These are phyloP conservation scores for Russula virescens DNA, from an alignment of 768 basidiomycete species.

Conservation along the genomic window DNA sequence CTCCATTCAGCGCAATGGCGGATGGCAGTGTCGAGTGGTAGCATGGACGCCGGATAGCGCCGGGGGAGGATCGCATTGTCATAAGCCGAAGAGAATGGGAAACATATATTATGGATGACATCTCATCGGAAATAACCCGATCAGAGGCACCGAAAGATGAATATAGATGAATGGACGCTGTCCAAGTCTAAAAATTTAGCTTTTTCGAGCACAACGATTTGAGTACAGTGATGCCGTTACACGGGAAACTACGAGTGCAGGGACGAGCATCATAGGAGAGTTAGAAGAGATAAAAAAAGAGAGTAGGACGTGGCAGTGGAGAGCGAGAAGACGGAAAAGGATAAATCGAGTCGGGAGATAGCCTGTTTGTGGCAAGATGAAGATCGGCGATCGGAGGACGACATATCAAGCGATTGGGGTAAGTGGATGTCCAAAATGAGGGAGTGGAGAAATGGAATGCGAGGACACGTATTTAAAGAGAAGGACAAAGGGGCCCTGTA, in stretches of 20 bases:
- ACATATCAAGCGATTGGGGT: background rate
- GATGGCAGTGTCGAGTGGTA: background rate
- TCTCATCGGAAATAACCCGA: conserved; percentile 10
- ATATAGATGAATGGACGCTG: background rate
- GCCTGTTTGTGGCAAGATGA: background rate
- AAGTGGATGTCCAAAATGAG: background rate
- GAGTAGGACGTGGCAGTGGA: no score
- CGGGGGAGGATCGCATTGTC: background rate
- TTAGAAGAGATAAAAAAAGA: no score
- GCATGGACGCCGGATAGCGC: background rate
- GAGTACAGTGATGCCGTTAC: no score
- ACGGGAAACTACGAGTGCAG: no score
- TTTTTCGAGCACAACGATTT: background rate
- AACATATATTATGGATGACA: background rate
- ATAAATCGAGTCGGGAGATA: background rate
- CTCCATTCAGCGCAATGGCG: background rate
- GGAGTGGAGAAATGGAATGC: background rate
- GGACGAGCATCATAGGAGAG: no score
- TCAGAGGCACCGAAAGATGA: background rate
- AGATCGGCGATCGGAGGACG: background rate
- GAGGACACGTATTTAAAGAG: conserved; percentile 6
- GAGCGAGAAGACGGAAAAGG: background rate
- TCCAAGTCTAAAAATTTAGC: background rate
- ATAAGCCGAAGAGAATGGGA: conserved; percentile 12
- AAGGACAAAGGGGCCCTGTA: background rate